Conservation (phyloP, 495 filamentous ascomycete species). For the Tuber calosporum region DNA sequence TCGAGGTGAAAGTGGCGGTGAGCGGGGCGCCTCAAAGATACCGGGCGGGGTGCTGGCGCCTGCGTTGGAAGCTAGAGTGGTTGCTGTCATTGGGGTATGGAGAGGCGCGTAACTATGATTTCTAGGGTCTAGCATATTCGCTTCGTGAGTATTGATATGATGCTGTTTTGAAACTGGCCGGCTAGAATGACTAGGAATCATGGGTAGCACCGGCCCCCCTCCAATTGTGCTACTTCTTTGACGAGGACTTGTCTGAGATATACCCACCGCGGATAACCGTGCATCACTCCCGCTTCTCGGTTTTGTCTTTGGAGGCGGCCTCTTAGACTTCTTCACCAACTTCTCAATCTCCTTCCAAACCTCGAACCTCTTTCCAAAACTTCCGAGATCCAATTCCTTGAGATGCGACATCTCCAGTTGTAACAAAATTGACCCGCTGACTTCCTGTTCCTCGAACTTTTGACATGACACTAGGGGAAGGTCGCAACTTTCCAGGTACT, state of each 20-base stretch:
- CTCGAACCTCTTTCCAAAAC: conserved; percentile 45
- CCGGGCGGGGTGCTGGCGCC: conserved; percentile 23
- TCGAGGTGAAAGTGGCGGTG: conserved; percentile 38
- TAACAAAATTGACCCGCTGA: conserved; percentile 76
- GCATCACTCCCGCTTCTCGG: conserved; percentile 34
- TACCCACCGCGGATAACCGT: conserved; percentile 31
- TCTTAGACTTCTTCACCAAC: conserved; percentile 67
- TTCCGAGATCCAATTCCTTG: conserved; percentile 90
- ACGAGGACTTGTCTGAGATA: conserved; percentile 14
- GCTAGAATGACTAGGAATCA: conserved; percentile 55
- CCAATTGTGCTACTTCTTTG: conserved; percentile 46
- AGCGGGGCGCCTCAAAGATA: conserved; percentile 48
- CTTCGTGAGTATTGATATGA: conserved; percentile 37
- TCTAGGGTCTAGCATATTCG: conserved; percentile 32
- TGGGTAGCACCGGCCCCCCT: conserved; percentile 51
- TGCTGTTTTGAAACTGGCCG: conserved; percentile 40
- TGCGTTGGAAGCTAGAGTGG: conserved; percentile 21
- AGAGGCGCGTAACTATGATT: conserved; percentile 23
- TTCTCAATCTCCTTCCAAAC: conserved; percentile 61
- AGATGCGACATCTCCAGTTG: conserved; percentile 86
- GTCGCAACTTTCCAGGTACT: conserved; percentile 70
- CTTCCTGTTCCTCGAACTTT: conserved; percentile 92
- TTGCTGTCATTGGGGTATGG: conserved; percentile 35
- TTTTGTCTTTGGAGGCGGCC: conserved; percentile 20
- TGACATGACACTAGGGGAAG: conserved; percentile 82